Conservation (phyloP, 2,329 filamentous ascomycete species). For the Dothiorella sarmentorum region DNA sequence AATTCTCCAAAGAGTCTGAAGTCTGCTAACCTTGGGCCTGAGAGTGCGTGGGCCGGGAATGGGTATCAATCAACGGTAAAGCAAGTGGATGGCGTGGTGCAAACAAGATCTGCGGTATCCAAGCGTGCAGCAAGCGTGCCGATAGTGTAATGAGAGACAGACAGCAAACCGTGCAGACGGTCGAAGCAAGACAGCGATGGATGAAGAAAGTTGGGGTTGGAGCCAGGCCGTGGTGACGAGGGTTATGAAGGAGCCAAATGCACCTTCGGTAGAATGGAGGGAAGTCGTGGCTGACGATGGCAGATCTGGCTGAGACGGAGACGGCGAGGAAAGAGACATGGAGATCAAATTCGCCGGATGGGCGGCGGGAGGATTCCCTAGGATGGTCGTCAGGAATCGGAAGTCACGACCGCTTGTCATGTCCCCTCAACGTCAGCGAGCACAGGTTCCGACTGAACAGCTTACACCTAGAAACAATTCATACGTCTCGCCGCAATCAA, state of each 20-base stretch:
- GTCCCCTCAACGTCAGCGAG: background rate
- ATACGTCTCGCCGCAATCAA: background rate
- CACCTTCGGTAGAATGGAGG: conserved; percentile 17
- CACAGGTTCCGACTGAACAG: background rate
- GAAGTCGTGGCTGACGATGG: conserved; percentile 2
- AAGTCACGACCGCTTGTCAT: background rate
- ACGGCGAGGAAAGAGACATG: conserved; percentile 4
- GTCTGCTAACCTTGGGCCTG: background rate
- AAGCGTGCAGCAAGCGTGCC: conserved; percentile 18
- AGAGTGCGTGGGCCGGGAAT: background rate
- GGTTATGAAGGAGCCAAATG: background rate
- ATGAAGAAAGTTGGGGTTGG: conserved; percentile 3
- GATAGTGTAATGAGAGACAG: conserved; percentile 18
- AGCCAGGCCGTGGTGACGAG: background rate
- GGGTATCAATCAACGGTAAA: conserved; percentile 16
- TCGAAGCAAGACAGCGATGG: conserved; percentile 12
- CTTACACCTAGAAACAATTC: too few relatives aligned
- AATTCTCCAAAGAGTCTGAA: background rate
- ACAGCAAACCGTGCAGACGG: conserved; percentile 13
- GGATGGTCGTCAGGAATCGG: background rate
- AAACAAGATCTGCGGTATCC: conserved; percentile 19
- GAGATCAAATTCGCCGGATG: background rate
- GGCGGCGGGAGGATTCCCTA: background rate
- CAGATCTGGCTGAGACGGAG: background rate
- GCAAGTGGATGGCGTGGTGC: conserved; percentile 14